These are phyloP conservation scores for Parastagonospora nodorum DNA, from an alignment of 2,329 filamentous ascomycete species.

Conservation along the genomic window DNA sequence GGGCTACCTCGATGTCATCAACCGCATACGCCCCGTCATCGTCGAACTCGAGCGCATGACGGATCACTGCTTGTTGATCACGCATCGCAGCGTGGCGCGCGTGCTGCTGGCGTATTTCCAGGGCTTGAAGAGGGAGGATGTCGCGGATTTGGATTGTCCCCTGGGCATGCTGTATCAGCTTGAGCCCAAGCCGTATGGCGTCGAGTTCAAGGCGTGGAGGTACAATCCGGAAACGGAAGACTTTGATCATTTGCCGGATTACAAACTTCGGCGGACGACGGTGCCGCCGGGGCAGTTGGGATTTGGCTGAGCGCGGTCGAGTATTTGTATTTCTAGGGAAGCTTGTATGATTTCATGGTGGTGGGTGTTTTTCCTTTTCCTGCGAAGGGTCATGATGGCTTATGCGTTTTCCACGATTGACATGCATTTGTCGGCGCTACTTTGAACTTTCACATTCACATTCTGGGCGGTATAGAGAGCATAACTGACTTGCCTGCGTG, in stretches of 20 bases:
- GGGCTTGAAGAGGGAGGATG: conserved; percentile 85
- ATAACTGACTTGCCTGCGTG: too few species aligned
- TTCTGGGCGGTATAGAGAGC: too few species aligned
- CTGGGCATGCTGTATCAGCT: conserved; percentile 93
- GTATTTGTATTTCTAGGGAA: background rate
- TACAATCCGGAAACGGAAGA: conserved; percentile 79
- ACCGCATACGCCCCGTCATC: conserved; percentile 91
- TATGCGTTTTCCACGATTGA: too few species aligned
- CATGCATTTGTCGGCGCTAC: too few species aligned
- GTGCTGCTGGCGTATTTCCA: conserved; percentile 97
- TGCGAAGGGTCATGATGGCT: too few species aligned
- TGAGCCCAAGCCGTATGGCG: conserved; percentile 96
- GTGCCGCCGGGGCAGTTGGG: conserved; percentile 21
- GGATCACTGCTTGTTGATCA: conserved; percentile 90
- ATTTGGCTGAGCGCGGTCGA: conserved; percentile 5
- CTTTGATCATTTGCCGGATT: conserved; percentile 87
- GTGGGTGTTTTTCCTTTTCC: background rate
- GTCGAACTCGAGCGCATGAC: conserved; percentile 97
- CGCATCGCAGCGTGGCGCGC: conserved; percentile 87
- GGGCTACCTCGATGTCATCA: conserved; percentile 96
- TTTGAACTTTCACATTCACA: too few species aligned
- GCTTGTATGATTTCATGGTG: background rate
- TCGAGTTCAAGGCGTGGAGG: conserved; percentile 93
- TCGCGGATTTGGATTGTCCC: conserved; percentile 92
- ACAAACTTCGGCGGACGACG: conserved; percentile 66